Evolutionary conservation across 2,329 filamentous ascomycete species (phyloP).

Genomic region (Ceratocystis eucalypticola): DNA sequence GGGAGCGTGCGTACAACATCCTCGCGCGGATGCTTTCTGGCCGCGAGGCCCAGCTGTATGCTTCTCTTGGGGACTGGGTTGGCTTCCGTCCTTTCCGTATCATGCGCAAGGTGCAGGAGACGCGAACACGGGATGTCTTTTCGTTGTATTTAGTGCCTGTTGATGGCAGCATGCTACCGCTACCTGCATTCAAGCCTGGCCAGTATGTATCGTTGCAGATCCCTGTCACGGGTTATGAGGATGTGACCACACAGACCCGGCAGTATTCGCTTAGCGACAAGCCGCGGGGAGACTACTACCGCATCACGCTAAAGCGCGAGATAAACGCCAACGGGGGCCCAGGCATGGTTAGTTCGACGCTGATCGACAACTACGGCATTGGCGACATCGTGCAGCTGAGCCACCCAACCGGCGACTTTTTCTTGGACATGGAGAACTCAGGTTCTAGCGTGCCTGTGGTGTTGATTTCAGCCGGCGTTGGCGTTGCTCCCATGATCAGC

Average conservation of each 20-base stretch:
- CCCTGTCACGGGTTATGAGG: constrained; percentile 34
- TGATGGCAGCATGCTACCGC: constrained; percentile 30
- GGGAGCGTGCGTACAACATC: constrained; percentile 57
- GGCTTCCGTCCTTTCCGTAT: constrained; percentile 43
- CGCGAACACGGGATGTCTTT: constrained; percentile 39
- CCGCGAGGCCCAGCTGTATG: constrained; percentile 49
- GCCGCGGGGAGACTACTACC: constrained; percentile 42
- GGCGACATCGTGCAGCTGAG: constrained; percentile 43
- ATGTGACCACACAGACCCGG: constrained; percentile 50
- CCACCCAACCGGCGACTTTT: constrained; percentile 48
- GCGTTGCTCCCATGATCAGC: constrained; percentile 50
- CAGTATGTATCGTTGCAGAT: constrained; percentile 59
- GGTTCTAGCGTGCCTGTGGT: constrained; percentile 40
- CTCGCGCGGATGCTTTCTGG: constrained; percentile 58
- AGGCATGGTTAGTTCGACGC: constrained; percentile 40
- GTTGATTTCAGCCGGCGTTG: constrained; percentile 54
- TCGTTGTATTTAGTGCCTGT: constrained; percentile 58
- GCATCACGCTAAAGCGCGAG: constrained; percentile 62
- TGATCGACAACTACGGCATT: constrained; percentile 35
- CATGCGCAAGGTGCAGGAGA: constrained; percentile 45
- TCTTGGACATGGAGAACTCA: constrained; percentile 36
- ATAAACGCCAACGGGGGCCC: constrained; percentile 30
- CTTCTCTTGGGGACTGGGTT: constrained; percentile 32
- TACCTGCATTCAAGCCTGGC: constrained; percentile 53
- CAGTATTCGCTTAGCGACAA: constrained; percentile 63